Evolutionary conservation across 805 yeast genomes (phyloP), one percentile per base, ranked within the genome.

Genomic region (Wickerhamiella musiphila): DNA sequence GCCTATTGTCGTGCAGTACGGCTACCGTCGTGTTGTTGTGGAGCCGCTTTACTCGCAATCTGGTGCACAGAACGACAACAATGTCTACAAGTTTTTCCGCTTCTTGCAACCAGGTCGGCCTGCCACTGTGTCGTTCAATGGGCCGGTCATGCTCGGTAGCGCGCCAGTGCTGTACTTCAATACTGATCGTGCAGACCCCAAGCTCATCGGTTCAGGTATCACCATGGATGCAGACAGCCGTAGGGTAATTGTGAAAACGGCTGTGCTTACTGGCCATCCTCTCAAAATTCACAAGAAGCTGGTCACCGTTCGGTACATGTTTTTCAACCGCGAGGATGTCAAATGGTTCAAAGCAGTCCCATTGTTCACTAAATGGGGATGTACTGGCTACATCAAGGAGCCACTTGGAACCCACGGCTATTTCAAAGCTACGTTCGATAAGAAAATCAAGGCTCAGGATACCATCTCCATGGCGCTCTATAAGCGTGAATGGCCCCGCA

Each of bases 321-420:
- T 90, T 64, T 86, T 86, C 73, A 81, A 75, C 48, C 60, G 79
- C 8, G 81, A 78, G 29, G 99, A 90, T 52, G 78, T 92, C 43
- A 69, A 68, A 42, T 78, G 78, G 70, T 90, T 76, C 67, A 79
- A 78, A 57, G 75, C 84, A 4, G 77, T 90, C 43, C 96, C 96
- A 26, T 60, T 90, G 38, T 90, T 82, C 56, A 84, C 96, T 26
- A 82, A 79, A 53, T 66, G 74, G 46, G 99, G 98, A 31, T 73
- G 95, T 54, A 66, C 83, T 14, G 99, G 99, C 34, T 78, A 78
- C 54, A 86, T 92, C 52, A 86, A 81, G 56, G 95, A 86, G 53
- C 70, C 84, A 51, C 65, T 90, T 61, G 99, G 99, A 58, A 90
- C 98, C 2, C 98, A 90, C 53, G 99, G 99, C 41, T 82, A 86